Percentiles rank a stretch among this genome's conserved stretches.
phyloP scores from a whole-genome alignment of 179 eudicot genomes.

The Pouteria campechiana region DNA sequence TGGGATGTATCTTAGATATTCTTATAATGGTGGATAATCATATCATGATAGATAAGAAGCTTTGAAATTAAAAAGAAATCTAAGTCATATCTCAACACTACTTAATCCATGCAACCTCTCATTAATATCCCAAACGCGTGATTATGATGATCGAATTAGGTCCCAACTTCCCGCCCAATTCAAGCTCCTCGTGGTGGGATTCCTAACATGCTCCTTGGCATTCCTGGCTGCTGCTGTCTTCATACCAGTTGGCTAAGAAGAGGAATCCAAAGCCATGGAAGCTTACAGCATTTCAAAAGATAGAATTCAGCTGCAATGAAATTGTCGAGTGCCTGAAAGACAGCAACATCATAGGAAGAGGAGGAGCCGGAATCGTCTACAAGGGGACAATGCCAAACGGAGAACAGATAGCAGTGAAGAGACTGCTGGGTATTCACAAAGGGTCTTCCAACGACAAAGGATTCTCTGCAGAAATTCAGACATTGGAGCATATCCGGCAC shows the following conservation, averaged over 20 bases:
- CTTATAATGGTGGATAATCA: too few species aligned
- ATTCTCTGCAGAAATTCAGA: slow-evolving; percentile 87
- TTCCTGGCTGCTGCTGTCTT: slow-evolving; percentile 70
- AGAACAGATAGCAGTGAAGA: slow-evolving; percentile 64
- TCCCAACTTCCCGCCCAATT: too few species aligned
- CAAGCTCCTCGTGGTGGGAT: too few species aligned
- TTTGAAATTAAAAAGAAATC: too few species aligned
- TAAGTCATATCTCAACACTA: too few species aligned
- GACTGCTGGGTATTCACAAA: slow-evolving; percentile 61
- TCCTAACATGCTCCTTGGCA: slow-evolving; percentile 63
- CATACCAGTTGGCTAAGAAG: too few species aligned
- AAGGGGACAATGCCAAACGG: slow-evolving; percentile 71
- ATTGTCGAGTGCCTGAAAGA: slow-evolving; percentile 66
- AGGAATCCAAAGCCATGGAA: too few species aligned
- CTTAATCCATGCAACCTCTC: too few species aligned
- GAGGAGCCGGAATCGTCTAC: slow-evolving; percentile 93
- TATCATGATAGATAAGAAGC: too few species aligned
- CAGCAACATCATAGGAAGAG: slow-evolving; percentile 83
- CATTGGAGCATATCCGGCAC: slow-evolving; percentile 79
- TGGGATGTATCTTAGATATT: too few species aligned
- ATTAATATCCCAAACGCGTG: too few species aligned
- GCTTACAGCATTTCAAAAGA: slow-evolving; percentile 74
- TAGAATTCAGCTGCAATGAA: slow-evolving; percentile 72
- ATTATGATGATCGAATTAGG: too few species aligned
- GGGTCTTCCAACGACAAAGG: slow-evolving; percentile 91